Conservation (phyloP, 202 grass and related monocot genomes). For the Setaria viridis region DNA sequence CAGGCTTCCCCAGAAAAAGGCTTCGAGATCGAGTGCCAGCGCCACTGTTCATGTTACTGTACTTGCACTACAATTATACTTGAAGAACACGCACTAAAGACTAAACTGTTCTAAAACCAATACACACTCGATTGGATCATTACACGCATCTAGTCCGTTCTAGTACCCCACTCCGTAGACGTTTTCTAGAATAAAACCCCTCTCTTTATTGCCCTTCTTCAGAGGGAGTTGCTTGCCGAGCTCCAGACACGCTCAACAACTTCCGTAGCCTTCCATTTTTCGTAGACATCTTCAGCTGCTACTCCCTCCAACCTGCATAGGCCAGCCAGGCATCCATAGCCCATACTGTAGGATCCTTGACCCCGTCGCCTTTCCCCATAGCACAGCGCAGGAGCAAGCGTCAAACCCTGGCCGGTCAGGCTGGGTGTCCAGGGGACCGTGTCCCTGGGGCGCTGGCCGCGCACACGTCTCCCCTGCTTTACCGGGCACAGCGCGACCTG, state of each 20-base stretch:
- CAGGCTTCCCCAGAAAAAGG: background rate
- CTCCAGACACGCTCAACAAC: conserved; percentile 27
- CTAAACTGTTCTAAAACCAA: background rate
- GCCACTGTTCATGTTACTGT: conserved; percentile 34
- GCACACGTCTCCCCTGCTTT: conserved; percentile 28
- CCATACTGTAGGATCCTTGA: conserved; percentile 2
- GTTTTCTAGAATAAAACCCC: background rate
- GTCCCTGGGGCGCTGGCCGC: background rate
- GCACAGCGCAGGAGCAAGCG: background rate
- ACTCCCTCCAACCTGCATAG: background rate
- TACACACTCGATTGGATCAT: background rate
- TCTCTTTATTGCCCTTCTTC: background rate
- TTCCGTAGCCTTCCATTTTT: background rate
- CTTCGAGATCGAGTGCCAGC: conserved; percentile 26
- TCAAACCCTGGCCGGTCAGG: background rate
- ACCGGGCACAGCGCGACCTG: conserved; percentile 27
- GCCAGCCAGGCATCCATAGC: background rate
- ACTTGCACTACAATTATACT: background rate
- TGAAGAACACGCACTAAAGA: conserved; percentile 36
- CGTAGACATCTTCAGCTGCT: conserved; percentile 1
- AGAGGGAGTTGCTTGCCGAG: conserved; percentile 2
- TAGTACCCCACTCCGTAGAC: background rate
- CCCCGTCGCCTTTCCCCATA: background rate
- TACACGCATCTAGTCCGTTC: background rate
- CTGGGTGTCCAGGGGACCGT: background rate